Conservation (phyloP, 495 filamentous ascomycete genomes). For the Penicillium canariense region DNA sequence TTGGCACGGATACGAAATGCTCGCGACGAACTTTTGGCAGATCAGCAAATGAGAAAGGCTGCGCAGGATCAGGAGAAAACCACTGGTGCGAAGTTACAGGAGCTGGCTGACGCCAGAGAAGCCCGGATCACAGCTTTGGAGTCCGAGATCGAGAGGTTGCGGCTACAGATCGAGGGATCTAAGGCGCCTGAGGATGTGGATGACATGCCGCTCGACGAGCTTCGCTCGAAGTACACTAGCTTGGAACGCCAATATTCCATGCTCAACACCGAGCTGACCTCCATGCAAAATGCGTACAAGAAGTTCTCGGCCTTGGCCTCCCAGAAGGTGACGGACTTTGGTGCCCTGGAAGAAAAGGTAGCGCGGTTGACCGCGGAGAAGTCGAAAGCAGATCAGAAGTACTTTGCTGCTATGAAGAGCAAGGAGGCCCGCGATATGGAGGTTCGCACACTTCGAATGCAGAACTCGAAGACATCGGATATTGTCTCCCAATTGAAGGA, state of each 20-base stretch:
- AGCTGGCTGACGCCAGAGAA: constrained; percentile 71
- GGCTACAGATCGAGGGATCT: constrained; percentile 48
- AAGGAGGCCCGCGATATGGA: constrained; percentile 79
- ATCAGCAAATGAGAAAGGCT: constrained; percentile 74
- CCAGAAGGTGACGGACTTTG: constrained; percentile 77
- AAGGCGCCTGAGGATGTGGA: constrained; percentile 41
- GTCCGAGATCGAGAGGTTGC: constrained; percentile 72
- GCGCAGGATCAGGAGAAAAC: constrained; percentile 71
- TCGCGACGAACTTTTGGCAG: constrained; percentile 80
- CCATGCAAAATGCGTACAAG: constrained; percentile 83
- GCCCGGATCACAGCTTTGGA: constrained; percentile 77
- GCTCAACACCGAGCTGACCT: constrained; percentile 80
- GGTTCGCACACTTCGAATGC: constrained; percentile 69
- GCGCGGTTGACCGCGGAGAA: constrained; percentile 79
- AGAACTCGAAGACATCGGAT: constrained; percentile 87
- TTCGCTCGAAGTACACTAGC: constrained; percentile 67
- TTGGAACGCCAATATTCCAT: constrained; percentile 76
- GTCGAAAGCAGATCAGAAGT: constrained; percentile 94
- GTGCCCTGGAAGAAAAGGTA: constrained; percentile 74
- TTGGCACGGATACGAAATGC: constrained; percentile 77
- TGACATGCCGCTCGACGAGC: constrained; percentile 58
- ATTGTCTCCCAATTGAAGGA: constrained; percentile 93
- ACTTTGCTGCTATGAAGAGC: constrained; percentile 90
- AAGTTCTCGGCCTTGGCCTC: constrained; percentile 78
- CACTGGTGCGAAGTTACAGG: constrained; percentile 66